Evolutionary conservation across 2,329 filamentous ascomycete species (phyloP).

Genomic region (Penicillium sp.): DNA sequence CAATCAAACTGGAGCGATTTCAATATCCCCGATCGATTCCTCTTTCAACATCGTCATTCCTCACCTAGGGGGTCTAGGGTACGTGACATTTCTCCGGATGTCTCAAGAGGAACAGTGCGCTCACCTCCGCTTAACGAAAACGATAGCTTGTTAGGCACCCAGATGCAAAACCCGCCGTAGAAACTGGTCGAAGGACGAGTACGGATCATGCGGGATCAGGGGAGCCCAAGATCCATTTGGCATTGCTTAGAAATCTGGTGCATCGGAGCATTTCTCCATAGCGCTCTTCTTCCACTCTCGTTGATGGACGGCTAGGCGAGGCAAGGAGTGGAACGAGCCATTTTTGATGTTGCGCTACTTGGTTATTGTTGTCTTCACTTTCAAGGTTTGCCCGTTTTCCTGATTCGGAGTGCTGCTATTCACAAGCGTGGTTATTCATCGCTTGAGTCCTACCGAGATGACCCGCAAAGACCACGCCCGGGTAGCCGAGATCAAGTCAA

Average conservation of each 20-base stretch:
- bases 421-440: not conserved
- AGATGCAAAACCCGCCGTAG: not conserved
- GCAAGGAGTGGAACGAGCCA: not conserved
- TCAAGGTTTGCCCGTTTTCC: not conserved
- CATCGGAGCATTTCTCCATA: not conserved
- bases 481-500: not conserved
- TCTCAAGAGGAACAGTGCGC: not conserved
- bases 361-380: not conserved
- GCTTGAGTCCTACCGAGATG: not conserved
- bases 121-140: not conserved
- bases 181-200: not conserved
- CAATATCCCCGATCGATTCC: not conserved
- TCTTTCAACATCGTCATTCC: not conserved
- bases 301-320: not conserved
- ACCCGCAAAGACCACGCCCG: not conserved
- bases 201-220: not conserved
- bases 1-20: not conserved
- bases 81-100: not conserved
- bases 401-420: not conserved
- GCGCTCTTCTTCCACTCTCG: not conserved
- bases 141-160: not conserved
- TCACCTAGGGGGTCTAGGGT: not conserved
- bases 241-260: not conserved
- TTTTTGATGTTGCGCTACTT: not conserved
- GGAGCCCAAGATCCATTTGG: not conserved